Evolutionary conservation across 768 basidiomycete species (phyloP).

Genomic region (Amanita exitialis): DNA sequence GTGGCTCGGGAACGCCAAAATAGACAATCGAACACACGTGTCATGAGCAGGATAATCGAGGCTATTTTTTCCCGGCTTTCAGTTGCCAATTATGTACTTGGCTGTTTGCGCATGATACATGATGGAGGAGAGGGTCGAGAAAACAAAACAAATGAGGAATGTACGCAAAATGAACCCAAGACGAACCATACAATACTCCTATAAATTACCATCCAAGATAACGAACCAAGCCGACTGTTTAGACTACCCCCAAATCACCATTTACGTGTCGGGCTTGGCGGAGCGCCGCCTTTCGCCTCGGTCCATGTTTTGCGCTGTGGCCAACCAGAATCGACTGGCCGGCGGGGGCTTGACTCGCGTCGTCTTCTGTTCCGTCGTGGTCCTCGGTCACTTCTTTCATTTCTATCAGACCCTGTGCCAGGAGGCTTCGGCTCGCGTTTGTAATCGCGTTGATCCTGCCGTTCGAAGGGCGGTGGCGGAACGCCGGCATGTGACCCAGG

Average conservation of each 20-base stretch:
- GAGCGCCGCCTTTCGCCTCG: constrained; percentile 15
- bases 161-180: constrained; percentile 2
- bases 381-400: constrained; percentile 23
- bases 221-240: not conserved
- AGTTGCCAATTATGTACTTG: not conserved
- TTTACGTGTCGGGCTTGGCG: constrained; percentile 15
- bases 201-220: constrained; percentile 1
- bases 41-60: not conserved
- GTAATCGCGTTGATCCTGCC: constrained; percentile 18
- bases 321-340: constrained; percentile 51
- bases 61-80: not conserved
- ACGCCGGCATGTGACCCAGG: constrained; percentile 8
- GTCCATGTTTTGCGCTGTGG: constrained; percentile 30
- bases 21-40: not conserved
- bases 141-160: constrained; percentile 1
- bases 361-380: constrained; percentile 22
- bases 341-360: constrained; percentile 18
- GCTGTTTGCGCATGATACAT: not conserved
- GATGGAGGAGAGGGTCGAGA: not conserved
- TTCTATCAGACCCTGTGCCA: constrained; percentile 20
- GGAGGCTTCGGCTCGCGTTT: constrained; percentile 13
- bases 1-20: not conserved
- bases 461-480: constrained; percentile 8
- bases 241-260: constrained; percentile 3
- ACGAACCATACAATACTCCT: constrained; percentile 8